phyloP scores from a whole-genome alignment of 1,284 basidiomycete genomes.

The Melampsora americana region DNA sequence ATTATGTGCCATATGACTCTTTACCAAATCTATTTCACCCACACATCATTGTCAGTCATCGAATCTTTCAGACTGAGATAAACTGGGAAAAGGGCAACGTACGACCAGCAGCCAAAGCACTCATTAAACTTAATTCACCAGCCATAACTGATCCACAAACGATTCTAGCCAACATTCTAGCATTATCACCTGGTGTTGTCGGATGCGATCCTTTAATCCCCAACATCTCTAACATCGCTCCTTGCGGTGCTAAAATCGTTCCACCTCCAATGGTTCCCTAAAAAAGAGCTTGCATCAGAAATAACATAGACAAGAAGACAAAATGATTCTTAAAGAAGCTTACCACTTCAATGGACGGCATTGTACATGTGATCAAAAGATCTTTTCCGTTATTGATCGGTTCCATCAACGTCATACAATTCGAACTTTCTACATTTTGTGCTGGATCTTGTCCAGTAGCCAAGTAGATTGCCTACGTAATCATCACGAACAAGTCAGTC shows the following conservation, averaged over 20 bases:
- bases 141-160: conserved; percentile 90
- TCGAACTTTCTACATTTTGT: conserved; percentile 97
- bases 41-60: background rate
- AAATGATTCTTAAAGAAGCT: background rate
- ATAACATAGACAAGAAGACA: background rate
- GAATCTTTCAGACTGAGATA: background rate
- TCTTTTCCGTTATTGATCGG: conserved; percentile 85
- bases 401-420: conserved; percentile 98
- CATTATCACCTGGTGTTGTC: conserved; percentile 77
- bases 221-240: conserved; percentile 85
- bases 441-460: conserved; percentile 98
- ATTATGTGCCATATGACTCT: conserved; percentile 45
- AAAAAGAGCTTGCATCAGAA: conserved; percentile 22
- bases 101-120: conserved; percentile 80
- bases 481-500: background rate
- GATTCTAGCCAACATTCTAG: conserved; percentile 78
- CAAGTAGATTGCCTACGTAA: conserved; percentile 67
- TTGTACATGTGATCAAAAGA: conserved; percentile 82
- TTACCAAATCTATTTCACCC: conserved; percentile 29
- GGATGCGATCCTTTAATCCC: conserved; percentile 81
- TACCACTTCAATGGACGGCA: conserved; percentile 91
- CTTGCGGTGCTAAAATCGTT: conserved; percentile 75
- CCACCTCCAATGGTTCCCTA: conserved; percentile 55
- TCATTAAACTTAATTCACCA: conserved; percentile 82
- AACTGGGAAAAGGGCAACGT: background rate